Conservation (phyloP, 129 eudicot species). For the Sambucus nigra region DNA sequence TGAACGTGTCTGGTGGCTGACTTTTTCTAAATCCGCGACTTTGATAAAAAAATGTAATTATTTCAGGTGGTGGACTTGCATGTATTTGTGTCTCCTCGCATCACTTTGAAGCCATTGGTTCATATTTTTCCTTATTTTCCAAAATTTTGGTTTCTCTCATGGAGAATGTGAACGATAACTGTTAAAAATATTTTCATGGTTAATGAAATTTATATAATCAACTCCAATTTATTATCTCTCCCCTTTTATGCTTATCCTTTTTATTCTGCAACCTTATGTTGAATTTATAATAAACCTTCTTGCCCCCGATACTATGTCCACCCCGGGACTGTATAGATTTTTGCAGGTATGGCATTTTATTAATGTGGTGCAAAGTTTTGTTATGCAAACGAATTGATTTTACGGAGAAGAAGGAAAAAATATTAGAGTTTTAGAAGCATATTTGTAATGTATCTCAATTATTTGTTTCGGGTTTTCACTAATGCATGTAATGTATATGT, state of each 20-base stretch:
- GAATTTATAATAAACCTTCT: conserved; percentile 66
- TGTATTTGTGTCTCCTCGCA: conserved; percentile 80
- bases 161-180: conserved; percentile 54
- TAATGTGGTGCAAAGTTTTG: no score
- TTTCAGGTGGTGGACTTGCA: conserved; percentile 88
- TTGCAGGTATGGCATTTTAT: conserved; percentile 42
- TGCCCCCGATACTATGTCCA: conserved; percentile 74
- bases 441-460: no score
- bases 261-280: conserved; percentile 69
- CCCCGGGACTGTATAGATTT: conserved; percentile 63
- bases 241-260: neutral
- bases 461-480: no score
- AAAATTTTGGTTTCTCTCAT: conserved; percentile 62
- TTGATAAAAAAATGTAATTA: no score
- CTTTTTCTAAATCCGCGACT: no score
- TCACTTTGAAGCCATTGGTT: conserved; percentile 85
- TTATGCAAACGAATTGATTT: no score
- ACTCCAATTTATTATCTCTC: no score
- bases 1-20: no score
- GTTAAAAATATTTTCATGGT: neutral
- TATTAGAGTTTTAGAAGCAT: no score
- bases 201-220: neutral
- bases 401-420: no score
- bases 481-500: no score
- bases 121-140: conserved; percentile 80